A percentile compares a stretch with the other conserved stretches of the same genome.
Evolutionary conservation across 1,284 basidiomycete genomes (phyloP).

Genomic region (Serendipita sp.): DNA sequence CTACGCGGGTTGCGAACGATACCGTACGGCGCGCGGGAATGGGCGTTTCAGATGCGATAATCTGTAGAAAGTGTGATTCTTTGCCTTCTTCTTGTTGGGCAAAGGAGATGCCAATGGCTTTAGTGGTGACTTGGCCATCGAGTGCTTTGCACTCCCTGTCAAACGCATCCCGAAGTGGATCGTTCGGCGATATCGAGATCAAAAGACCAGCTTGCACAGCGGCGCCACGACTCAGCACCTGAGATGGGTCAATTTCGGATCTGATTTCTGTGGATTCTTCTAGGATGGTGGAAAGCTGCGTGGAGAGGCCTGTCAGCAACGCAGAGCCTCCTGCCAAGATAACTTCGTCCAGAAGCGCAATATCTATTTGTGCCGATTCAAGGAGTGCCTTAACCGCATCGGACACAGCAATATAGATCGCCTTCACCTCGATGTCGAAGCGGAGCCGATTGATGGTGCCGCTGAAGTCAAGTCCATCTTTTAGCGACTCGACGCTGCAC

Average conservation of each 20-base stretch:
- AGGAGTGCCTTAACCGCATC: slow-evolving; percentile 51
- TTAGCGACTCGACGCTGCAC: slow-evolving; percentile 83
- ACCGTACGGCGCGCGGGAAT: slow-evolving; percentile 65
- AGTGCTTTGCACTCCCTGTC: slow-evolving; percentile 31
- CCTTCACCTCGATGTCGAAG: slow-evolving; percentile 75
- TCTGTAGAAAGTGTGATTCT: slow-evolving; percentile 44
- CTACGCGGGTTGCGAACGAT: slow-evolving; percentile 46
- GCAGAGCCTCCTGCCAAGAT: slow-evolving; percentile 84
- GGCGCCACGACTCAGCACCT: slow-evolving; percentile 78
- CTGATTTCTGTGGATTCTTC: slow-evolving; percentile 36
- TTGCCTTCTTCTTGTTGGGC: slow-evolving; percentile 36
- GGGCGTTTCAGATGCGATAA: slow-evolving; percentile 60
- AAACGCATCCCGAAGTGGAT: slow-evolving; percentile 40
- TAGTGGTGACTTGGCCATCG: slow-evolving; percentile 40
- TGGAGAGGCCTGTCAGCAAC: slow-evolving; percentile 73
- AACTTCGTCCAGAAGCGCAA: slow-evolving; percentile 78
- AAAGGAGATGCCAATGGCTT: slow-evolving; percentile 70
- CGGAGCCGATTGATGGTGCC: slow-evolving; percentile 87
- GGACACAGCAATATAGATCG: slow-evolving; percentile 61
- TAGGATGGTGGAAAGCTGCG: slow-evolving; percentile 33
- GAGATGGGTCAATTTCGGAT: slow-evolving; percentile 67
- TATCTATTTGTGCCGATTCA: slow-evolving; percentile 48
- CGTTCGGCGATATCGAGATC: slow-evolving; percentile 26
- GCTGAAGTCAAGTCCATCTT: slow-evolving; percentile 88
- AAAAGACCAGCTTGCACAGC: slow-evolving; percentile 76